Conservation (phyloP, 768 basidiomycete species). For the Suillus hirtellus region DNA sequence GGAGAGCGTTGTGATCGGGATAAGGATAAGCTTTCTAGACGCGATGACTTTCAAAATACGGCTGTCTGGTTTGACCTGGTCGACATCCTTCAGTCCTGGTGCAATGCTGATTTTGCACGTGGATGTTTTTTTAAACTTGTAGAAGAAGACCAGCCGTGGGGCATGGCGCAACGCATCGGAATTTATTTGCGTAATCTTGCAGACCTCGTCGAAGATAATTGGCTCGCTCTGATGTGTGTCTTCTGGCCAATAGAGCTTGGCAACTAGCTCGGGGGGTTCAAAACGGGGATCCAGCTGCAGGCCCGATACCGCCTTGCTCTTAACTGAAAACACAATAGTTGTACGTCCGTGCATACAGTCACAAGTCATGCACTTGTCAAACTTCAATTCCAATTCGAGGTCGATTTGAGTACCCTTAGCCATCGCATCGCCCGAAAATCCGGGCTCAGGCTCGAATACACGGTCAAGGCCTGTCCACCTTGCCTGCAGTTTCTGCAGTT, state of each 20-base stretch:
- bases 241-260: not conserved
- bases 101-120: not conserved
- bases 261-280: not conserved
- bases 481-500: too few species aligned
- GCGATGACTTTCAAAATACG: not conserved
- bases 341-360: constrained; percentile 10
- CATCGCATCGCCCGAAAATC: not conserved
- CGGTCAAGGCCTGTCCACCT: constrained; percentile 9
- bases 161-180: too few species aligned
- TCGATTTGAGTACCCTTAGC: not conserved
- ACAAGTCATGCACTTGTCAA: constrained; percentile 1
- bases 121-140: not conserved
- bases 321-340: constrained; percentile 10
- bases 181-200: too few species aligned
- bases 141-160: not conserved
- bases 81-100: not conserved
- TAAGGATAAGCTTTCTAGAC: not conserved
- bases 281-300: not conserved
- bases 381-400: not conserved
- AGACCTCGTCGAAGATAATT: not conserved
- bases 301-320: not conserved
- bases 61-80: not conserved
- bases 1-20: not conserved
- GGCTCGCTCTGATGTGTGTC: too few species aligned
- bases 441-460: not conserved